These are phyloP conservation scores for Porpolomopsis calyptriformis DNA, from an alignment of 768 basidiomycete species.

Conservation along the genomic window DNA sequence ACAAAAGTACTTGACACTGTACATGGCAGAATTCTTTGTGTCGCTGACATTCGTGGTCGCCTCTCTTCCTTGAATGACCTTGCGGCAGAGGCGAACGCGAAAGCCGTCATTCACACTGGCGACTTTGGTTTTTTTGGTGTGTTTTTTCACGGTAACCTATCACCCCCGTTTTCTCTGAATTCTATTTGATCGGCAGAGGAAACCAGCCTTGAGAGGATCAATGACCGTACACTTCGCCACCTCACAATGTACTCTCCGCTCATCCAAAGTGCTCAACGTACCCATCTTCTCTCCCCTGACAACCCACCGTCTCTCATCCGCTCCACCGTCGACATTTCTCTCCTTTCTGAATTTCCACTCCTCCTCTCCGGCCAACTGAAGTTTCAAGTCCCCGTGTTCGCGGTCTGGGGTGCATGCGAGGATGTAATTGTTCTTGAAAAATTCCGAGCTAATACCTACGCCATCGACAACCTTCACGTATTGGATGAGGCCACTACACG, in stretches of 20 bases:
- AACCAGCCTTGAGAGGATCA: constrained; percentile 76
- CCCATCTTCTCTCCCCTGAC: constrained; percentile 64
- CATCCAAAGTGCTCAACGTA: constrained; percentile 72
- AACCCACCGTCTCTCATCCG: constrained; percentile 62
- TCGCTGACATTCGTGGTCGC: constrained; percentile 88
- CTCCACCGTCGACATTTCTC: constrained; percentile 59
- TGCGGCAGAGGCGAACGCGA: constrained; percentile 78
- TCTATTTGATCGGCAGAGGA: constrained; percentile 38
- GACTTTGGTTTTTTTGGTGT: constrained; percentile 98
- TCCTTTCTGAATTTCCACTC: constrained; percentile 89
- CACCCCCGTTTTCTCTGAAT: neutral
- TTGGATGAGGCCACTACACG: constrained; percentile 95
- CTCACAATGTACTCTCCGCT: constrained; percentile 94
- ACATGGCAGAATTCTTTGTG: constrained; percentile 85
- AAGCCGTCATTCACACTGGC: constrained; percentile 93
- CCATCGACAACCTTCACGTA: constrained; percentile 82
- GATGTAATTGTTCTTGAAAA: constrained; percentile 91
- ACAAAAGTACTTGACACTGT: constrained; percentile 68
- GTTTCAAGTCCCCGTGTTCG: constrained; percentile 87
- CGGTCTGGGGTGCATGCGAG: constrained; percentile 96
- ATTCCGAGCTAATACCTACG: constrained; percentile 73
- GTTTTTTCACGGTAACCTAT: constrained; percentile 15
- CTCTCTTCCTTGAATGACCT: constrained; percentile 84
- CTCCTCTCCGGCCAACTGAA: constrained; percentile 85
- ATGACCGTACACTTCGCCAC: constrained; percentile 92